These are phyloP conservation scores for Penicillium sp. DNA, from an alignment of 2,329 filamentous ascomycete genomes.

Conservation along the genomic window DNA sequence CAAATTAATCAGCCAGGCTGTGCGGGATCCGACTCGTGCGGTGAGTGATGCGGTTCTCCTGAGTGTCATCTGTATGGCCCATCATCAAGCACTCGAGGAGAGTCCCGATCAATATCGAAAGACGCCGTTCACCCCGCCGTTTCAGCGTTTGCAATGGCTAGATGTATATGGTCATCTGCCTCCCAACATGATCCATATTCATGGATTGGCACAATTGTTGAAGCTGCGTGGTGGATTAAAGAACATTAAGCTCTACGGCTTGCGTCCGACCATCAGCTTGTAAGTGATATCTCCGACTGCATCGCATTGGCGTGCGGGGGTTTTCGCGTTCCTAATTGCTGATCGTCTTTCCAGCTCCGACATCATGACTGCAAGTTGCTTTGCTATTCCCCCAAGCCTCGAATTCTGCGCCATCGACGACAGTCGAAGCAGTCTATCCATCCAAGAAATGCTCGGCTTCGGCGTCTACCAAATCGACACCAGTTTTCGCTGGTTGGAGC, in stretches of 20 bases:
- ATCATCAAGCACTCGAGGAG: slow-evolving; percentile 34
- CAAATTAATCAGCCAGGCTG: slow-evolving; percentile 40
- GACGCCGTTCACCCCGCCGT: slow-evolving; percentile 40
- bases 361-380: slow-evolving; percentile 32
- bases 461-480: slow-evolving; percentile 30
- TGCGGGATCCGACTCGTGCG: slow-evolving; percentile 37
- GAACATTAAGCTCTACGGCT: slow-evolving; percentile 41
- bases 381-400: slow-evolving; percentile 31
- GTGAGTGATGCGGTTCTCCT: slow-evolving; percentile 42
- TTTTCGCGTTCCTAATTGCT: slow-evolving; percentile 5
- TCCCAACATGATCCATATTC: slow-evolving; percentile 41
- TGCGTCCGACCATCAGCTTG: slow-evolving; percentile 45
- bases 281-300: slow-evolving; percentile 26
- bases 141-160: slow-evolving; percentile 43
- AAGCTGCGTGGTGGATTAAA: slow-evolving; percentile 43
- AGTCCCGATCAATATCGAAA: slow-evolving; percentile 15
- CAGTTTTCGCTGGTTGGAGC: slow-evolving; percentile 29
- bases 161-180: slow-evolving; percentile 42
- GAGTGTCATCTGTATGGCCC: slow-evolving; percentile 42
- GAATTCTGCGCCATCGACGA: slow-evolving; percentile 33
- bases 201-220: slow-evolving; percentile 42
- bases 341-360: slow-evolving; percentile 30
- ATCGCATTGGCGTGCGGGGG: not conserved
- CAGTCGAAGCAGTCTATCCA: slow-evolving; percentile 21
- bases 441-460: slow-evolving; percentile 36